phyloP scores from a whole-genome alignment of 345 rosid genomes.

The Heritiera fomes region DNA sequence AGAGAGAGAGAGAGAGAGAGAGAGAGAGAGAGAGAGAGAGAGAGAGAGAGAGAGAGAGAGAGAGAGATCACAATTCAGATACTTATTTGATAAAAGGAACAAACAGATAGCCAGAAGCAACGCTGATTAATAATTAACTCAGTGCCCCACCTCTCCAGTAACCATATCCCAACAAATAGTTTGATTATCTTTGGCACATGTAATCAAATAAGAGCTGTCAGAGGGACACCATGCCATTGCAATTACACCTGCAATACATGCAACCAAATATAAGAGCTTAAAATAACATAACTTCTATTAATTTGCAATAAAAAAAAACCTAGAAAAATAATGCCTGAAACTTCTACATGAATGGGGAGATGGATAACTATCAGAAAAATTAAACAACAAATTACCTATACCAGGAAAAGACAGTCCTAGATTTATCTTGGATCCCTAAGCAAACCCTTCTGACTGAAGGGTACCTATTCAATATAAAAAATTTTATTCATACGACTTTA shows the following conservation, averaged over 20 bases:
- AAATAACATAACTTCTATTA: slow-evolving; percentile 8
- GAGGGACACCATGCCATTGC: slow-evolving; percentile 99
- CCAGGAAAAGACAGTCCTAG: slow-evolving; percentile 1
- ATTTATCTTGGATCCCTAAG: neutral
- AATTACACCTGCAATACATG: slow-evolving; percentile 72
- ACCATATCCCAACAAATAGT: slow-evolving; percentile 97
- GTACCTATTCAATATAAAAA: neutral
- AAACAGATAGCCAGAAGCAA: neutral
- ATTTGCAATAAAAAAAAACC: slow-evolving; percentile 3
- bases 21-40: no score
- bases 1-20: no score
- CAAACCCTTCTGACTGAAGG: neutral
- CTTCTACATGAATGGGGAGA: slow-evolving; percentile 7
- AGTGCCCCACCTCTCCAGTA: slow-evolving; percentile 71
- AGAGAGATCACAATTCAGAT: slow-evolving; percentile 4
- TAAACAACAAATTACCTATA: neutral
- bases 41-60: no score
- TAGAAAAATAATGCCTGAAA: slow-evolving; percentile 23
- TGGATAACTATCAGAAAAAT: slow-evolving; percentile 8
- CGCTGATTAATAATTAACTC: slow-evolving; percentile 13
- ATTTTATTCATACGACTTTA: neutral
- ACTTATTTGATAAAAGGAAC: neutral
- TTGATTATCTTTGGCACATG: slow-evolving; percentile 96
- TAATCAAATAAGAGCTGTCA: slow-evolving; percentile 91
- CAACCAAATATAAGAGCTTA: slow-evolving; percentile 9